Evolutionary conservation across 2,329 filamentous ascomycete species (phyloP), one percentile per base, ranked within the genome.

Genomic region (Cladosporium velox): DNA sequence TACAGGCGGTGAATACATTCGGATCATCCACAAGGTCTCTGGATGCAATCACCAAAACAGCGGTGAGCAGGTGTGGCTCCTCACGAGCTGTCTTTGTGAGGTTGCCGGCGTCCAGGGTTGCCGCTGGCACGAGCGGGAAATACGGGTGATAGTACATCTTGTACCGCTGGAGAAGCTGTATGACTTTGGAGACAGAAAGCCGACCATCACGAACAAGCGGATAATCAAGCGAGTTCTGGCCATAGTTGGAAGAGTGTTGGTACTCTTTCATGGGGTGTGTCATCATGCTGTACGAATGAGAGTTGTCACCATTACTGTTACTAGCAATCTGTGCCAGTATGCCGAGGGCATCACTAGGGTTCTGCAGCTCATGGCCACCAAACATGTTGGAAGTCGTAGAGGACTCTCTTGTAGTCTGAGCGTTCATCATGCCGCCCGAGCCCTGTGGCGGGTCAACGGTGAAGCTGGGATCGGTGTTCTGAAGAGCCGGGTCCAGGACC

Each of bases 21-120:
- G 86, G 84, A 71, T 89, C 86, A 6, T 88, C 83, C 1, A 85
- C 82, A n/a, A 90, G 79, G 71, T 92, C 89, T 75, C 91, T 90
- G 8, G 89, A 90, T 4, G 88, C 87, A 59, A 92, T 88, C 1
- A 89, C 88, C 4, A 92, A 79, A 2, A 91, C 86, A 0, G 89
- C 89, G 0, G 89, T 91, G 18, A 91, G 81, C 0, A 92, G 80
- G 72, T 91, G 87, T 34, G 85, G 87, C 72, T 91, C 89, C 32
- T 85, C 84, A 2, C 82, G 80, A 5, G 87, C 86, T 68, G 87
- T 86, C 21, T 83, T 79, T 30, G 85, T 79, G 11, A 91, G 76
- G 65, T 84, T 79, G 15, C 79, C 75, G 47, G 83, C 79, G 67
- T 87, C 81, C 69, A 89, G 85, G 52, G 87, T 86, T 68, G 84